Conservation (phyloP, 352 stramenopile genomes). For the Elongisporangium senticosum region DNA sequence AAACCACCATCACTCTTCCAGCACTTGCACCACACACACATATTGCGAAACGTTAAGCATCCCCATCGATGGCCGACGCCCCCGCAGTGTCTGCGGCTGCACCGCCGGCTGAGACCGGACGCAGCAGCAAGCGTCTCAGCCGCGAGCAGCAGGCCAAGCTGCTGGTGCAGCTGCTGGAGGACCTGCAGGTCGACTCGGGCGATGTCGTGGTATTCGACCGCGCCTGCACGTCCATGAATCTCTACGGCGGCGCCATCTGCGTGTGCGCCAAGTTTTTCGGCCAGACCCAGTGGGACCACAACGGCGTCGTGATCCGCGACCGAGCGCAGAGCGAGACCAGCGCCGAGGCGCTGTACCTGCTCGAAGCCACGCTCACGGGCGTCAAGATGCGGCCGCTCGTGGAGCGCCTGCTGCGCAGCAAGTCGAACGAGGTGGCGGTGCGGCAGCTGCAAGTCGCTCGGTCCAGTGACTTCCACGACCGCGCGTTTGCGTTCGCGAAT, state of each 20-base stretch:
- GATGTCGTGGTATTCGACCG: constrained; percentile 83
- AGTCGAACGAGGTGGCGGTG: constrained; percentile 61
- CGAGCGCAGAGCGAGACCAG: constrained; percentile 14
- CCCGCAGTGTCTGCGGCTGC: background rate
- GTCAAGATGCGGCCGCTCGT: constrained; percentile 81
- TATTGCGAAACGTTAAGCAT: too few species aligned
- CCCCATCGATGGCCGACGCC: background rate
- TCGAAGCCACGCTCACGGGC: constrained; percentile 71
- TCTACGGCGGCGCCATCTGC: constrained; percentile 78
- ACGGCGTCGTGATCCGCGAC: constrained; percentile 67
- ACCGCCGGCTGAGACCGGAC: background rate
- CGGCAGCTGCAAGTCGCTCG: constrained; percentile 71
- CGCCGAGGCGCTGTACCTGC: constrained; percentile 45
- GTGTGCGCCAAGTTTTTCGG: constrained; percentile 77
- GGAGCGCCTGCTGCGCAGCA: constrained; percentile 65
- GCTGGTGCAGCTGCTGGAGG: constrained; percentile 40
- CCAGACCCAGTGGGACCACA: constrained; percentile 82
- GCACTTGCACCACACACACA: too few species aligned
- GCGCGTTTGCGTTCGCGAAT: constrained; percentile 53
- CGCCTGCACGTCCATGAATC: constrained; percentile 61
- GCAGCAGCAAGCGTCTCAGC: background rate
- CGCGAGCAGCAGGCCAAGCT: constrained; percentile 15
- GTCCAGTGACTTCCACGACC: constrained; percentile 49
- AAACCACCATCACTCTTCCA: too few species aligned
- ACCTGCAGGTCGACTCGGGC: constrained; percentile 59